Evolutionary conservation across 257 asterid species (phyloP).

Genomic region (Marsdenia floribunda): DNA sequence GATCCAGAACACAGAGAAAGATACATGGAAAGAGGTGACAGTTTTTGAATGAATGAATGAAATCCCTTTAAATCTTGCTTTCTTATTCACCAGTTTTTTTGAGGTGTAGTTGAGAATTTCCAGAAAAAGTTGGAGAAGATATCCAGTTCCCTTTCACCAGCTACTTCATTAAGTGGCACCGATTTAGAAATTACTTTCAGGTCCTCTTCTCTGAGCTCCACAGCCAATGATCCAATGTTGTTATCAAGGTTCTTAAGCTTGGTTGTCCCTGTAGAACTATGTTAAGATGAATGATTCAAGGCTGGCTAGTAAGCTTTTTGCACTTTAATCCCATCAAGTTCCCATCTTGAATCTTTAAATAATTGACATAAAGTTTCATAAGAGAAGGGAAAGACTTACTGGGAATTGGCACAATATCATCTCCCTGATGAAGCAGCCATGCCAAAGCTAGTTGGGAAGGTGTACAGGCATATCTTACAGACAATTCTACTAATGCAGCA

Average conservation of each 20-base stretch:
- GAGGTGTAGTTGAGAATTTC: slow-evolving; percentile 33
- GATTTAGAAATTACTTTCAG: slow-evolving; percentile 29
- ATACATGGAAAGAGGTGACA: no score
- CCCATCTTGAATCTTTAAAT: no score
- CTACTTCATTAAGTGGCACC: slow-evolving; percentile 33
- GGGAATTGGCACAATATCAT: slow-evolving; percentile 49
- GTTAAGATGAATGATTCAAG: no score
- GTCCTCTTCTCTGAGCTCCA: slow-evolving; percentile 37
- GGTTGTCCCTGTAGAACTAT: slow-evolving; percentile 22
- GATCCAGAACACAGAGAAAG: no score
- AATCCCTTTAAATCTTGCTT: no score
- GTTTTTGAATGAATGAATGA: no score
- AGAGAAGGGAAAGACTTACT: slow-evolving; percentile 19
- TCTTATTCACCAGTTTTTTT: slow-evolving; percentile 15
- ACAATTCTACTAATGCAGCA: slow-evolving; percentile 25
- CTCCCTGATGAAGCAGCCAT: slow-evolving; percentile 52
- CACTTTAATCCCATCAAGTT: no score
- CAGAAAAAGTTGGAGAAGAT: slow-evolving; percentile 19
- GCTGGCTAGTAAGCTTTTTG: no score
- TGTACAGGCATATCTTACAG: slow-evolving; percentile 34
- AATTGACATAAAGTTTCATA: no score
- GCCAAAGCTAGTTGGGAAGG: slow-evolving; percentile 54
- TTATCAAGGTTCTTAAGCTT: slow-evolving; percentile 37
- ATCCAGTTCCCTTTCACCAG: slow-evolving; percentile 29
- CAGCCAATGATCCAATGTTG: slow-evolving; percentile 29